These are phyloP conservation scores for Neonectria coccinea DNA, from an alignment of 2,329 filamentous ascomycete genomes.

Conservation along the genomic window DNA sequence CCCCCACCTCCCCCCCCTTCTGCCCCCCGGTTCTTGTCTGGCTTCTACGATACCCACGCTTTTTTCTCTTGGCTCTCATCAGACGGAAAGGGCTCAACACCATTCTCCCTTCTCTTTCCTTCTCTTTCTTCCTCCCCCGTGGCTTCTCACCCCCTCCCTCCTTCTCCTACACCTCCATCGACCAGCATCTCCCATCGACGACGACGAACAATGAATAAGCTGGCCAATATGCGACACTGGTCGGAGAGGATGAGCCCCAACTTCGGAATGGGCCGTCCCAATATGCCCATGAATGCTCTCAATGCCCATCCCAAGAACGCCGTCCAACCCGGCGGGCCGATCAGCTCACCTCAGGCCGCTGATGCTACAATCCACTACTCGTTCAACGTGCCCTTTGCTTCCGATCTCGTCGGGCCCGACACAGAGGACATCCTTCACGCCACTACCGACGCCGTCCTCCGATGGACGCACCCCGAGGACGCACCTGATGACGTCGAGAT, in stretches of 20 bases:
- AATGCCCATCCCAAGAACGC: constrained; percentile 69
- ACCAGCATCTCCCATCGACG: constrained; percentile 41
- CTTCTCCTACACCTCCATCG: constrained; percentile 44
- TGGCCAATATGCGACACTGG: constrained; percentile 79
- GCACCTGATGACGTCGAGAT: constrained; percentile 86
- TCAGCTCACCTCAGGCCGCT: constrained; percentile 76
- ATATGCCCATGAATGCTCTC: constrained; percentile 66
- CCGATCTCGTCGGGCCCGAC: constrained; percentile 90
- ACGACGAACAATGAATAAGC: constrained; percentile 70
- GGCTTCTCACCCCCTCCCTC: constrained; percentile 38
- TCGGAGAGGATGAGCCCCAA: constrained; percentile 76
- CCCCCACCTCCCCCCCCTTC: constrained; percentile 19
- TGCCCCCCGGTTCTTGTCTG: constrained; percentile 40
- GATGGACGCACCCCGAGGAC: constrained; percentile 93
- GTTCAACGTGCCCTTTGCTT: constrained; percentile 97
- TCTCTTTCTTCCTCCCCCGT: constrained; percentile 37
- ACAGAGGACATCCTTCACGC: constrained; percentile 95
- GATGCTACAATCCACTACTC: constrained; percentile 89
- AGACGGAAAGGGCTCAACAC: not conserved
- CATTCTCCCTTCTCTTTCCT: constrained; percentile 33
- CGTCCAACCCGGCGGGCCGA: constrained; percentile 64
- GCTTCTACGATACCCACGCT: constrained; percentile 41
- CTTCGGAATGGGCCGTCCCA: constrained; percentile 73
- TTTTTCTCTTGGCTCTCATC: constrained; percentile 28
- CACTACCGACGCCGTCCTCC: constrained; percentile 84